Base-by-base conservation (phyloP, 75 land plant species). In the Pinus albicaulis region DNA sequence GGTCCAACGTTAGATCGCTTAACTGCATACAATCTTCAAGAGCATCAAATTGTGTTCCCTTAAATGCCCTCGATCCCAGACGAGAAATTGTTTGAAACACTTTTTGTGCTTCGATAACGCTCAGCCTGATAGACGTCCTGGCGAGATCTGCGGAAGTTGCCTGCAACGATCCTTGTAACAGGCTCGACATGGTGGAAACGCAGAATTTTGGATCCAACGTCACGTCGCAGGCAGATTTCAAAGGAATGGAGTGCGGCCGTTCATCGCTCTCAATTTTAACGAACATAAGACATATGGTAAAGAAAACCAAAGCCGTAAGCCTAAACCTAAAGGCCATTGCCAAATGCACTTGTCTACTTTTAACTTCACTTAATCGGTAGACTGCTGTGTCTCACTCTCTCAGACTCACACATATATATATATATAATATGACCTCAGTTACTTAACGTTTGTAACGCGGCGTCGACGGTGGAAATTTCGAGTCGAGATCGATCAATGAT, bases 1-100 rank as follows among this genome's bases (percentile, higher is more conserved):
- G 71, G 26, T 80, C 81, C 52, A 84, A 25, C 55, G 89, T 86
- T 72, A 64, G 34, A 28, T 79, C 73, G 16, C 80, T 23, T 41
- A 91, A 85, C 78, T 88, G 83, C 48, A 84, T 71, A 26, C 93
- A 91, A 79, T 91, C 93, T 71, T 71, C 61, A 69, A 86, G 61
- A 20, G 89, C 89, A 8, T 44, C 31, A 10, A 19, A 14, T 19
- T 83, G 76, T 3, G 58, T 62, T 62, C 3, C 16, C 4, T 1
- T 62, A 5, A 62, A 62, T 15, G 19, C 36, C 65, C 36, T 13
- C 16, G 36, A 1, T 4, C 65, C 19, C 14, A 25, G 1, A 24
- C 26, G 64, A 61, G 64, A 8, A 26, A 61, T 26, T 12, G 26
- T 8, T 12, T 61, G 31, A 61, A 25, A 26, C 12, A 26, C 64